Base-by-base conservation (phyloP, 805 yeast species). In the Wickerhamomyces bisporus region DNA sequence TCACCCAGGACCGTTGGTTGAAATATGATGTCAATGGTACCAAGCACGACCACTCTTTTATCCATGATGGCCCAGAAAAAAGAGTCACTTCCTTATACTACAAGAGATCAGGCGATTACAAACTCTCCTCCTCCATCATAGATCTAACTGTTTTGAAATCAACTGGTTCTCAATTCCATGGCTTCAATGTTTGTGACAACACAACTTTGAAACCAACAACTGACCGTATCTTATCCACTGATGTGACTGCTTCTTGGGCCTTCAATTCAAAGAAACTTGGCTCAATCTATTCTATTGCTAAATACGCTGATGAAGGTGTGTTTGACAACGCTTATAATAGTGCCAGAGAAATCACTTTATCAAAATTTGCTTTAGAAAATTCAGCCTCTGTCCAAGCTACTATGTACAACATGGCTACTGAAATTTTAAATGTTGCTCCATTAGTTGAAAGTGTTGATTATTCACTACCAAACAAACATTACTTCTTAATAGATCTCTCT, bases 341-440 rank as follows among this genome's bases (percentile, higher is more conserved):
- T 12, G 93, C 86, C 15, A 74, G 86, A 53, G 68, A 66, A 28
- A 72, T 76, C 52, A 87, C 96, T 1, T 71, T 88, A 52, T 81
- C 77, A 38, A 70, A 72, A 42, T 89, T 89, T 62, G 96, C 96
- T 14, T 61, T 73, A 35, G 96, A 89, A 63, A 78, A 86, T 62
- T 86, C 95, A 9, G 78, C 96, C n/a, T 84, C 95, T 19, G 97
- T 89, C 33, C 97, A 89, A 68, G 96, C 95, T 32, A 89, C 96
- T 42, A 91, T 89, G 96, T 89, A 77, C 71, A 85, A 87, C 72
- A 89, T 89, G 93, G 73, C 85, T 28, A 71, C 77, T 47, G 78
- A 75, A 45, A 86, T 89, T 47, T 72, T 89, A 57, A 68, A 65
- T 35, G 55, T 53, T 36, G 81, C 76, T 39, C 70, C 79, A 3